phyloP scores from a whole-genome alignment of 495 filamentous ascomycete genomes.

The Trichocladium antarcticum region DNA sequence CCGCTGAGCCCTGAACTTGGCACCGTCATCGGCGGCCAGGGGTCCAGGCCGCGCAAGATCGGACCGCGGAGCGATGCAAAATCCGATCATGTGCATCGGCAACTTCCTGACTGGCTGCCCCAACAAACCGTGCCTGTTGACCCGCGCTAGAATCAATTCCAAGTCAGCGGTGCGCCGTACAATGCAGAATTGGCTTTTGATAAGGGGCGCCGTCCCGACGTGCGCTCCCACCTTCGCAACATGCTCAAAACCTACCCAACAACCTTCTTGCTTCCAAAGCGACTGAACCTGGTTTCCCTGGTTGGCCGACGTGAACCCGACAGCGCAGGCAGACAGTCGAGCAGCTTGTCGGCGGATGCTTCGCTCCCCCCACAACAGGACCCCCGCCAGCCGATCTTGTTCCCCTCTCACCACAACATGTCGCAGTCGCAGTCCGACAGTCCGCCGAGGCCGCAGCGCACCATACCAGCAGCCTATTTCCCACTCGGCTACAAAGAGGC shows the following conservation, averaged over 20 bases:
- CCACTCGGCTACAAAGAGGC: conserved; percentile 86
- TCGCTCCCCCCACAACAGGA: conserved; percentile 17
- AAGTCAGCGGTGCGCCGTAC: not conserved
- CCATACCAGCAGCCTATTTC: conserved; percentile 41
- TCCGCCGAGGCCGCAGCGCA: not conserved
- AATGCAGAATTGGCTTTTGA: conserved; percentile 3
- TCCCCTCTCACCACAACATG: conserved; percentile 34
- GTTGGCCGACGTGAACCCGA: conserved; percentile 2
- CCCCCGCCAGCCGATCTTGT: conserved; percentile 37
- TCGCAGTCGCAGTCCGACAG: conserved; percentile 19
- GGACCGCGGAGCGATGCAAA: conserved; percentile 21
- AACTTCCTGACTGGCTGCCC: not conserved
- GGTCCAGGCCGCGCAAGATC: not conserved
- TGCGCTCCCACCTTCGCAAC: conserved; percentile 6
- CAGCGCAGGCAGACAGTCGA: conserved; percentile 3
- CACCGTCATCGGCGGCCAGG: conserved; percentile 1
- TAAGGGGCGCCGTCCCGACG: conserved; percentile 16
- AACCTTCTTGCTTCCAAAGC: conserved; percentile 15
- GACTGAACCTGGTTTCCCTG: conserved; percentile 16
- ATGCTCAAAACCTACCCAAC: conserved; percentile 26
- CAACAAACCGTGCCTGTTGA: not conserved
- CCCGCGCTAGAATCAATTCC: not conserved
- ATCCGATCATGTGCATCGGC: conserved; percentile 11
- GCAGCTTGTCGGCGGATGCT: conserved; percentile 29
- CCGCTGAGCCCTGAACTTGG: not conserved